Base-by-base conservation (phyloP, 495 filamentous ascomycete species). In the Talaromyces adpressus region DNA sequence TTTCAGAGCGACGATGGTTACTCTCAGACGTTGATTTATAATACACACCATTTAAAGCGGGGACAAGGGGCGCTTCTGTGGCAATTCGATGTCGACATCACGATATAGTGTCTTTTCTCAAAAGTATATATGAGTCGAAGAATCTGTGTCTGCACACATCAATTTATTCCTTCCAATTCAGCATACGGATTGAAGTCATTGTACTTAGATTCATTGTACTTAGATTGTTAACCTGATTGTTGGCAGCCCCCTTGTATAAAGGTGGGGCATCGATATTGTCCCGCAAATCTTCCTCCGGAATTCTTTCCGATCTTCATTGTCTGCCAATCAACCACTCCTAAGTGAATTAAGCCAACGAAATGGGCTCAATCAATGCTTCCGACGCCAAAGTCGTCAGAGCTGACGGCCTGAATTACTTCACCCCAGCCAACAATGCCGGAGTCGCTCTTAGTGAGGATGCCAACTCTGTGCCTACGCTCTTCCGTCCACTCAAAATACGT, bases 401-500 rank as follows among this genome's bases (percentile, higher is more conserved):
- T 4, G 58, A 63, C 18, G 67, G 69, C 6, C 49, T 72, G 36
- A 77, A 85, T 54, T 88, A 78, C 71, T 90, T 81, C 72, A 89
- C 85, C 1, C 85, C 86, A 14, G 75, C 71, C 27, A 84, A 88
- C 71, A 70, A 76, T 30, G 76, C 78, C 11, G 87, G 85, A 34
- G 84, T 82, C 2, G 81, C 84, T 23, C 32, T 84, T 23, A 61
- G 69, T 20, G 64, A 69, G 2, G 66, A 77, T 36, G 70, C 76
- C 49, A 73, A 75, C 57, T 70, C 71, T 4, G 75, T 82, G 3
- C 88, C 87, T 20, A 88, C 84, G 2, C 73, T 90, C 45, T 90
- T 89, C 74, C 80, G 80, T 20, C 88, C 87, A 0, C 67, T 91
- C 64, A 82, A 70, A 59, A 85, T 93, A 67, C 84, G 89, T 61